phyloP scores from a whole-genome alignment of 345 rosid genomes.

The Gossypium herbaceum region DNA sequence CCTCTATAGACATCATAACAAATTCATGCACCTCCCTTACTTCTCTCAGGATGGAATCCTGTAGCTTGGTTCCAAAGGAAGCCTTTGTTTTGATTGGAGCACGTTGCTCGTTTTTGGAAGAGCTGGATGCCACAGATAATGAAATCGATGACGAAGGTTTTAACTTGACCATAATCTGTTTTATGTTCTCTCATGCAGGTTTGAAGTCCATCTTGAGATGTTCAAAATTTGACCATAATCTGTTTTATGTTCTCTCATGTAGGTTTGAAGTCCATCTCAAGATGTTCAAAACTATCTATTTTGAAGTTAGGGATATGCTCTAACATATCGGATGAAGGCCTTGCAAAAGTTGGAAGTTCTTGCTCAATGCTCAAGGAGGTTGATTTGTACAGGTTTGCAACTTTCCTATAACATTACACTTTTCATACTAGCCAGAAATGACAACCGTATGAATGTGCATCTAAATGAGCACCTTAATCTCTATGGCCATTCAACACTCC shows the following conservation, averaged over 20 bases:
- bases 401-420: neutral
- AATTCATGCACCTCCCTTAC: slow-evolving; percentile 37
- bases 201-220: slow-evolving; percentile 40
- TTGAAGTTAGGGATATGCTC: slow-evolving; percentile 44
- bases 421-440: neutral
- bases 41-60: slow-evolving; percentile 48
- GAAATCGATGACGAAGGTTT: slow-evolving; percentile 41
- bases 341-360: slow-evolving; percentile 30
- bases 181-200: slow-evolving; percentile 29
- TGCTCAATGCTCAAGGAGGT: slow-evolving; percentile 41
- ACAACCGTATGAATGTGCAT: neutral
- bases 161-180: slow-evolving; percentile 9
- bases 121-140: slow-evolving; percentile 42
- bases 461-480: neutral
- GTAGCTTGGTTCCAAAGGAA: slow-evolving; percentile 40
- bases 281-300: slow-evolving; percentile 32
- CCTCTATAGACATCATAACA: slow-evolving; percentile 32
- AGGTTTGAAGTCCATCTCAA: slow-evolving; percentile 43
- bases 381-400: slow-evolving; percentile 42
- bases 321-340: slow-evolving; percentile 38
- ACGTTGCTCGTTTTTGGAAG: slow-evolving; percentile 38
- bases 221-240: slow-evolving; percentile 16
- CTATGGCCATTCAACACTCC: neutral
- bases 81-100: slow-evolving; percentile 45
- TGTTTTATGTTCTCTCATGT: slow-evolving; percentile 16